Percentiles rank a stretch among this genome's conserved stretches.
phyloP scores from a whole-genome alignment of 2,329 filamentous ascomycete species.

The Myriangium duriaei region DNA sequence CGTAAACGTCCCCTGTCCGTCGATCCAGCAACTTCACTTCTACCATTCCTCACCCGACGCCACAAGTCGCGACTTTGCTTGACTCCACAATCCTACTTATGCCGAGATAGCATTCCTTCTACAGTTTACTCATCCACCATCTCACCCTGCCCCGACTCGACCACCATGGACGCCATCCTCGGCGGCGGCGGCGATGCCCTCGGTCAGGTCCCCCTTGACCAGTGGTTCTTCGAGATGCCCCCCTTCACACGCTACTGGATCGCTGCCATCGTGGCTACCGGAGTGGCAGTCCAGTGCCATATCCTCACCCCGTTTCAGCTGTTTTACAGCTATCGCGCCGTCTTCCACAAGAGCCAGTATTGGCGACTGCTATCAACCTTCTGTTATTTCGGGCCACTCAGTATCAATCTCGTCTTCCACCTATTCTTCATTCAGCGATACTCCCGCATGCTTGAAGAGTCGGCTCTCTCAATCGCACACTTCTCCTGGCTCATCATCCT shows the following conservation, averaged over 20 bases:
- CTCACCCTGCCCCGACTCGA: too few relatives aligned
- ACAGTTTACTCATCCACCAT: too few relatives aligned
- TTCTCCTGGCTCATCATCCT: conserved; percentile 93
- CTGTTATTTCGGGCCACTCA: conserved; percentile 91
- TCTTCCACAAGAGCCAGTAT: conserved; percentile 91
- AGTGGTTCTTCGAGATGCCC: conserved; percentile 99
- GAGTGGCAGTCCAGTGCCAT: conserved; percentile 82
- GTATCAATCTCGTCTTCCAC: conserved; percentile 88
- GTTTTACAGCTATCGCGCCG: conserved; percentile 89
- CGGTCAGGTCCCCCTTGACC: conserved; percentile 67
- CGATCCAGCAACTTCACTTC: conserved; percentile 7
- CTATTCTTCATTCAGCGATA: conserved; percentile 98
- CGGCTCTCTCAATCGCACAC: conserved; percentile 81
- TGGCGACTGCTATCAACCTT: conserved; percentile 96
- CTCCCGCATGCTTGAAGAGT: conserved; percentile 86
- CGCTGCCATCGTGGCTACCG: conserved; percentile 76
- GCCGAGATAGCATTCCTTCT: too few relatives aligned
- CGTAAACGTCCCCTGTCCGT: too few relatives aligned
- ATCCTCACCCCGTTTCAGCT: conserved; percentile 88
- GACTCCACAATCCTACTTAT: too few relatives aligned
- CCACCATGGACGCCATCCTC: conserved; percentile 34
- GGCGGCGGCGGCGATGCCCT: conserved; percentile 29
- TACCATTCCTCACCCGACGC: neutral
- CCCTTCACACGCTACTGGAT: conserved; percentile 96
- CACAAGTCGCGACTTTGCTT: too few relatives aligned